These are phyloP conservation scores for Neurospora hispaniola DNA, from an alignment of 495 filamentous ascomycete genomes.

Conservation along the genomic window DNA sequence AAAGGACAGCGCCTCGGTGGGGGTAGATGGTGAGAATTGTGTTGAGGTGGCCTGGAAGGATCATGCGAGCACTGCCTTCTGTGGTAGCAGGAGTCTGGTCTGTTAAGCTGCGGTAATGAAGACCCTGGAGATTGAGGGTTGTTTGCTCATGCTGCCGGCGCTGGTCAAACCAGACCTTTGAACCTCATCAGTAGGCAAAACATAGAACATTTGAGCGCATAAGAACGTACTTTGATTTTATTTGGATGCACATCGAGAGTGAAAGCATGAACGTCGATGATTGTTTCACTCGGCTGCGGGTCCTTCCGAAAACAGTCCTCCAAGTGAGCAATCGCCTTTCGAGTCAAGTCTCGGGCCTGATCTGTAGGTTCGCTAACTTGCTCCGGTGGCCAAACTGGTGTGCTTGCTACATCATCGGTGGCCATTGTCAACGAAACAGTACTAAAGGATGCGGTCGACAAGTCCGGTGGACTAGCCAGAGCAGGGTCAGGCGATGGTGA, in stretches of 20 bases:
- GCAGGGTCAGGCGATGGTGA: background rate
- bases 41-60: slow-evolving; percentile 37
- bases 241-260: slow-evolving; percentile 29
- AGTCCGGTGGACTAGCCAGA: background rate
- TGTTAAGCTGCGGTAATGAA: slow-evolving; percentile 16
- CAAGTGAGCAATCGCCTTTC: slow-evolving; percentile 13
- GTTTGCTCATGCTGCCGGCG: slow-evolving; percentile 32
- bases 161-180: slow-evolving; percentile 33
- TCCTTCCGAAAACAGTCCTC: slow-evolving; percentile 35
- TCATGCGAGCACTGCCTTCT: slow-evolving; percentile 26
- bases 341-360: background rate
- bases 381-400: background rate
- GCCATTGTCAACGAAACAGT: background rate
- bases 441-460: background rate
- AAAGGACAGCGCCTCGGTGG: slow-evolving; percentile 22
- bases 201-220: no score
- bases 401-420: background rate
- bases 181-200: background rate
- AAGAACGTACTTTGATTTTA: slow-evolving; percentile 19
- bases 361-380: background rate
- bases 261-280: slow-evolving; percentile 31
- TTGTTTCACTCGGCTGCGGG: slow-evolving; percentile 24
- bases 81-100: slow-evolving; percentile 13
- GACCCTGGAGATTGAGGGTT: slow-evolving; percentile 26
- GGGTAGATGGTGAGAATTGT: slow-evolving; percentile 35